Evolutionary conservation across 2,329 filamentous ascomycete genomes (phyloP), one percentile per base, ranked within the genome.

Genomic region (Trichoderma arundinaceum): DNA sequence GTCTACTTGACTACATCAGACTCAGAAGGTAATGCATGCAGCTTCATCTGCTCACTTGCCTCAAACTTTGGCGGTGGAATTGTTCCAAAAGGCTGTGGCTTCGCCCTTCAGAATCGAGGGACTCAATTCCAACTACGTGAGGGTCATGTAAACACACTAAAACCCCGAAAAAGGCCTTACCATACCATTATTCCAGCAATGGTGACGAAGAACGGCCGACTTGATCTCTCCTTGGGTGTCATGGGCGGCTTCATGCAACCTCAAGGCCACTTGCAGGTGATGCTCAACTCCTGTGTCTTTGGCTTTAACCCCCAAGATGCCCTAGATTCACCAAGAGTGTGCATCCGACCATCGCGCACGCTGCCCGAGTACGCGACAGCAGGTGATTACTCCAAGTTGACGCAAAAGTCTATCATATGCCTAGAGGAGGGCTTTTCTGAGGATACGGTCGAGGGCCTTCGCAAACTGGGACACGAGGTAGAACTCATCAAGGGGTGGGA

Each of bases 221-320:
- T 65, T 8, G n/a, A 60, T 4, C n/a, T 52, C 9, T 35, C 54
- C 0, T 15, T 51, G 7, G 62, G 62, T 4, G 62, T 65, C 6
- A 65, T 65, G 62, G 62, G 62, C 0, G 62, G 62, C 1, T 59
- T 43, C 12, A 60, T 60, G 54, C 62, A 65, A n/a, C 62, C 62
- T 0, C 62, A 60, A 7, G 62, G 62, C 22, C 62, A 65, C 33
- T 41, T 65, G 43, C 62, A 65, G 15, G 62, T 65, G 6, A 49
- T 65, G 53, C 62, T 65, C 44, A 65, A 65, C 54, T 59, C 54
- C 17, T 58, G 54, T 7, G 35, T 65, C 62, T 65, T 65, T 65
- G 62, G 54, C 43, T 59, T 65, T n/a, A 65, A 65, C 15, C 44
- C 62, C 19, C 62, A 65, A 2, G 53, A 65, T 35, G 44, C 62